Percentiles rank a stretch among this genome's conserved stretches.
Conservation (phyloP, 345 rosid species). For the Acer saccharum region DNA sequence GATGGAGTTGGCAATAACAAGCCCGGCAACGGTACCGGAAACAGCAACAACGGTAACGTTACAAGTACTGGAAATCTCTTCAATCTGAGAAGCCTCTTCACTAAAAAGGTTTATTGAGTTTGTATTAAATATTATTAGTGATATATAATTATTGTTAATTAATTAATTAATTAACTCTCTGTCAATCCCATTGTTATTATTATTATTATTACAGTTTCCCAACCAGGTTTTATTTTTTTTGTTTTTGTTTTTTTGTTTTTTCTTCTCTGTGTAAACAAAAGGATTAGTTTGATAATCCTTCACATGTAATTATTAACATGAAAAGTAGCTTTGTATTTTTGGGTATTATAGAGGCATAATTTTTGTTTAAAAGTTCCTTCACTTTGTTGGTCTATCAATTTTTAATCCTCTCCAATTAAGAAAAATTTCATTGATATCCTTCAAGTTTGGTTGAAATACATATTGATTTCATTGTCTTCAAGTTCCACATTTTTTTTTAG, state of each 20-base stretch:
- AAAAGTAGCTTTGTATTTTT: not conserved
- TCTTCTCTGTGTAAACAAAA: not conserved
- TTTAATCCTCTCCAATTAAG: not conserved
- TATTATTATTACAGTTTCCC: not conserved
- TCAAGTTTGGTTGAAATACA: too few species aligned
- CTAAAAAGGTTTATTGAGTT: constrained; percentile 60
- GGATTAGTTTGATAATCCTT: not conserved
- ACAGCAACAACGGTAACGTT: not conserved
- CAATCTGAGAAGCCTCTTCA: constrained; percentile 67
- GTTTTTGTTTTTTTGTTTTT: not conserved
- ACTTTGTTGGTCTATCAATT: too few species aligned
- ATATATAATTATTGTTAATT: not conserved
- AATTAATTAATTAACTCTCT: not conserved
- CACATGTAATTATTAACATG: constrained; percentile 14
- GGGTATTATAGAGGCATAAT: not conserved
- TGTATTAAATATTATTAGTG: not conserved
- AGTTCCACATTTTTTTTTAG: too few species aligned
- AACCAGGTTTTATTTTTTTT: too few species aligned
- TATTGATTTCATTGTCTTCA: too few species aligned
- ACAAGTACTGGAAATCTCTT: constrained; percentile 37
- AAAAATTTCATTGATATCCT: too few species aligned
- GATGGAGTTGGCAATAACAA: not conserved
- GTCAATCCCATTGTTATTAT: not conserved
- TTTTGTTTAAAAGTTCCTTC: not conserved
- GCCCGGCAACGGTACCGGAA: not conserved